Base-by-base conservation (phyloP, 2,329 filamentous ascomycete species). In the Colletotrichum phormii region DNA sequence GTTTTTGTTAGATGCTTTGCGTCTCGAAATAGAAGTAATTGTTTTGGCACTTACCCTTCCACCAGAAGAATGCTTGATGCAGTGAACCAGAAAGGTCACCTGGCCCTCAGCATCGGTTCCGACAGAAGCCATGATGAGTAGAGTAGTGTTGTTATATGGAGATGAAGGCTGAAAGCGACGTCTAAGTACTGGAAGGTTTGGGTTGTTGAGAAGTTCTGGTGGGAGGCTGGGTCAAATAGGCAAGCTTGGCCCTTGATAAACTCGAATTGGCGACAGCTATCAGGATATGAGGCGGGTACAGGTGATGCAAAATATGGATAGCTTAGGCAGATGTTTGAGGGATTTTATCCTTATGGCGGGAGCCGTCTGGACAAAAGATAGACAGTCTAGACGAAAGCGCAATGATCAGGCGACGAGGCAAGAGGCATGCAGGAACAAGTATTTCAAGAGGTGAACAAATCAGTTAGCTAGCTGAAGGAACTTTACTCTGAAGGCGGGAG, bases 51-150 rank as follows among this genome's bases (percentile, higher is more conserved):
- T 77, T 81, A 92, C 92, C 80, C 89, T 90, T 73, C 91, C 91
- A 74, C 86, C 86, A 77, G 82, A 86, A 11, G 89, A 88, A 80
- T 91, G 82, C 65, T 87, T 86, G 79, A 94, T 92, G 81, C 92
- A 94, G 65, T 86, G 85, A 61, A 94, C 86, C 29, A 94, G 84
- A 79, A 94, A 93, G 74, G 87, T 88, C 81, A 93, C 86, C 76
- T 93, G 90, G 0, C 82, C 81, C 33, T 90, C 86, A 24, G 88
- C 83, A 33, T 89, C 86, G 26, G 72, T 76, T 33, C 64, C 64
- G 26, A 67, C 62, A 31, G 66, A 63, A 61, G 72, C 51, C 64
- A 75, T 72, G 15, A 71, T 80, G 64, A 61, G 4, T 4, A 18
- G 33, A 5, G 31, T 46, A 13, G 29, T 13, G 9, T 35, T 42